Evolutionary conservation across 2,329 filamentous ascomycete genomes (phyloP), one percentile per base, ranked within the genome.

Genomic region (Cercospora sesami): DNA sequence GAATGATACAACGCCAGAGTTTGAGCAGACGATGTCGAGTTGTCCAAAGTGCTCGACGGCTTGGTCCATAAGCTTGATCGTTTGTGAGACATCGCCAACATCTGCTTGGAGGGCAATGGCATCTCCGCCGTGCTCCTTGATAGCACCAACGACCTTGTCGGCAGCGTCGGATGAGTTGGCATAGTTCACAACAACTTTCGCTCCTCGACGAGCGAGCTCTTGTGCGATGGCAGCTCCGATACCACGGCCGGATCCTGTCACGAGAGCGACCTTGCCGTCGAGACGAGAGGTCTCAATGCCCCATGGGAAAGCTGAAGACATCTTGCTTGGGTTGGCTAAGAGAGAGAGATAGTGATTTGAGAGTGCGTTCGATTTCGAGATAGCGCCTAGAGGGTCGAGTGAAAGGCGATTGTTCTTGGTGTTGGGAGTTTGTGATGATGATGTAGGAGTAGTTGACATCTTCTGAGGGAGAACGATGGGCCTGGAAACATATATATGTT

Each of bases 1-100:
- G 76, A 85, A 85, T 55, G 81, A 82, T 39, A 85, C 83, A 64
- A 85, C 85, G 72, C 85, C 89, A 57, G 86, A 87, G 84, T 91
- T 91, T 76, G 87, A 90, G 83, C 86, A 87, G 75, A 89, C 89
- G 73, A 91, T 89, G 80, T 91, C 83, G 75, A 91, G 83, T 78
- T 87, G 85, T 79, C 89, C 89, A 76, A 88, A 92, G 78, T 86
- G 82, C 73, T 82, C 81, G 70, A 88, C 82, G 64, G 88, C 88
- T 76, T 89, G 79, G 66, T 86, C 83, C 82, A 92, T 90, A 73
- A 92, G 81, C 68, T 80, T 79, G 64, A 85, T 83, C 72, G 89
- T 91, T 79, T 91, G 83, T 68, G 84, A 79, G 57, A 90, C 85
- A 69, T 90, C 82, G 72, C 86, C 84, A 66, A 92, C 86, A 80